Percentiles rank a stretch among this genome's conserved stretches.
Conservation (phyloP, 2,329 filamentous ascomycete species). For the Aspergillus sclerotialis region DNA sequence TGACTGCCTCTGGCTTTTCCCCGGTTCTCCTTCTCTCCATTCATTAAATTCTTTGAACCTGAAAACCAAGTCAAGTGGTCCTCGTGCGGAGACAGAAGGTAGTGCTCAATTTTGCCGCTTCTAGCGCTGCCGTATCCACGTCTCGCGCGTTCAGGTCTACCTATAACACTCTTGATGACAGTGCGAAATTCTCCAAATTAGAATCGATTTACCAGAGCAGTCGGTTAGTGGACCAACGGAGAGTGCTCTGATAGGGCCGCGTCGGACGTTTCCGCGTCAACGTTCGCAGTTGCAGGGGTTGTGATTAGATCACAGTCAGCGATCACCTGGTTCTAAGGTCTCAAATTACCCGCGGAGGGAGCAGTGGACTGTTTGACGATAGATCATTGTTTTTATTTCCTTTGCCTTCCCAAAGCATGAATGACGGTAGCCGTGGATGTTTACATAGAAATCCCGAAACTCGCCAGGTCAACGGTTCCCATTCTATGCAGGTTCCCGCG, state of each 20-base stretch:
- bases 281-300: neutral
- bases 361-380: too few relatives aligned
- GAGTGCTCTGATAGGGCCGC: neutral
- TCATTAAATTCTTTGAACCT: constrained; percentile 3
- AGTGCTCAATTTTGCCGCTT: constrained; percentile 1
- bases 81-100: constrained; percentile 6
- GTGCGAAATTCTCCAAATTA: neutral
- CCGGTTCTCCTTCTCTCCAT: constrained; percentile 2
- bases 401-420: neutral
- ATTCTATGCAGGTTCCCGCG: constrained; percentile 1
- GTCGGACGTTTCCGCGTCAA: neutral
- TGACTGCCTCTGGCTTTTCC: neutral
- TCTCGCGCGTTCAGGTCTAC: constrained; percentile 6
- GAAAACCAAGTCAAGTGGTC: constrained; percentile 1
- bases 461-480: neutral
- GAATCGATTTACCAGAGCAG: neutral
- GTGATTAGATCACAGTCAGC: neutral
- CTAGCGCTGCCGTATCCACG: constrained; percentile 3
- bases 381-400: neutral
- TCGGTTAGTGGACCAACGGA: neutral
- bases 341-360: too few relatives aligned
- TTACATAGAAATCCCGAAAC: neutral
- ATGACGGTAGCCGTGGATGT: neutral
- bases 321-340: neutral
- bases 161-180: constrained; percentile 1